Percentiles rank a stretch among this genome's conserved stretches.
Evolutionary conservation across 2,329 filamentous ascomycete genomes (phyloP).

Genomic region (Huntiella moniliformis): DNA sequence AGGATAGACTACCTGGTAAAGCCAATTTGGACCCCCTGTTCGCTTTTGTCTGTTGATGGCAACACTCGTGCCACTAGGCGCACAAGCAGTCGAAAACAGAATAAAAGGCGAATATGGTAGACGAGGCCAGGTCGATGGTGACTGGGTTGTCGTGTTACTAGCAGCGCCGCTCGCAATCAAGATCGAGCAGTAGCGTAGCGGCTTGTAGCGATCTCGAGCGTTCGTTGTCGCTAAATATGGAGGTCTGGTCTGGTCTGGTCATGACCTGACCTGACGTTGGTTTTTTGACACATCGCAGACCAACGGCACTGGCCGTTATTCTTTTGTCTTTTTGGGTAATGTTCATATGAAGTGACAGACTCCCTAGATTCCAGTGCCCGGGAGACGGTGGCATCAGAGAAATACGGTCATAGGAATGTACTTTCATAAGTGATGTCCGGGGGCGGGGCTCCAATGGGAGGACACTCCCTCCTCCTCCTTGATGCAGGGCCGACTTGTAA

Average conservation of each 20-base stretch:
- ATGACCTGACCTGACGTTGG: not conserved
- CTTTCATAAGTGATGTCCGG: too few species aligned
- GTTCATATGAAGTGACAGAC: not conserved
- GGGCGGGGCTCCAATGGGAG: not conserved
- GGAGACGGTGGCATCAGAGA: too few species aligned
- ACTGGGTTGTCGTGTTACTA: not conserved
- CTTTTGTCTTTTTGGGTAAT: not conserved
- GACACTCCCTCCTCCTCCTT: not conserved
- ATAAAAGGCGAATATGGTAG: not conserved
- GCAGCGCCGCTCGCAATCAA: not conserved
- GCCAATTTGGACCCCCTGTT: conserved; percentile 1
- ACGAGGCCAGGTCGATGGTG: not conserved
- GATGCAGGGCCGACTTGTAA: too few species aligned
- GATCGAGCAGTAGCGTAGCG: not conserved
- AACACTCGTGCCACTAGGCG: not conserved
- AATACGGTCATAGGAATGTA: too few species aligned
- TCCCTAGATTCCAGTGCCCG: too few species aligned
- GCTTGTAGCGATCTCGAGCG: not conserved
- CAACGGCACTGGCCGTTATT: not conserved
- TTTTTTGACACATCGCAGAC: not conserved
- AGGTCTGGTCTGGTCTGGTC: not conserved
- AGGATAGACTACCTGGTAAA: not conserved
- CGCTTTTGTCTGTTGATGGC: not conserved
- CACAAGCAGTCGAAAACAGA: not conserved
- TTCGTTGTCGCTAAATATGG: not conserved